Percentiles rank a stretch among this genome's conserved stretches.
Conservation (phyloP, 2,329 filamentous ascomycete species). For the Pezicula radicicola region DNA sequence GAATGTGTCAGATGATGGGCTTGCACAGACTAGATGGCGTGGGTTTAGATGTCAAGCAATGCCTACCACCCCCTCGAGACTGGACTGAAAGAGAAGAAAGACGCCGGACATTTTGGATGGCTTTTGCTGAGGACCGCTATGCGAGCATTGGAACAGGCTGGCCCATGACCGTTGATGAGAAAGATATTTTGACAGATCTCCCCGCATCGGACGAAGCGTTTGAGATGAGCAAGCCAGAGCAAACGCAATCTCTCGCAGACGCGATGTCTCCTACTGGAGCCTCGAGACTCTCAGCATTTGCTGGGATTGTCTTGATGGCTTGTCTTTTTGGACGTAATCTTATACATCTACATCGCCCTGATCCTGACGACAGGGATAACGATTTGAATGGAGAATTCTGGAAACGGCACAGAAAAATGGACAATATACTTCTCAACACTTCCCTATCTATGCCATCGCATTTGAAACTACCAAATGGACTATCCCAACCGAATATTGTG, state of each 20-base stretch:
- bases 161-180: conserved; percentile 93
- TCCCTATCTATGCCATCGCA: conserved; percentile 77
- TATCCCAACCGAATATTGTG: conserved; percentile 79
- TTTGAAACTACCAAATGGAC: conserved; percentile 73
- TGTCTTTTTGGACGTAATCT: conserved; percentile 89
- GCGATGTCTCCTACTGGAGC: conserved; percentile 70
- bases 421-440: conserved; percentile 86
- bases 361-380: conserved; percentile 74
- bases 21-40: conserved; percentile 80
- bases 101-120: conserved; percentile 91
- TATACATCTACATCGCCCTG: conserved; percentile 84
- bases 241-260: conserved; percentile 67
- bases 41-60: conserved; percentile 89
- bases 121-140: conserved; percentile 87
- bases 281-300: conserved; percentile 72
- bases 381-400: conserved; percentile 94
- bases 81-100: conserved; percentile 94
- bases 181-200: conserved; percentile 83
- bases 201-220: conserved; percentile 84
- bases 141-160: conserved; percentile 95
- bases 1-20: conserved; percentile 88
- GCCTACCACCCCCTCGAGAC: conserved; percentile 78
- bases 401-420: conserved; percentile 86
- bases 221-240: conserved; percentile 72
- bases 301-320: conserved; percentile 79